Conservation (phyloP, 106 monocot genomes). For the Dendrobium huoshanense region DNA sequence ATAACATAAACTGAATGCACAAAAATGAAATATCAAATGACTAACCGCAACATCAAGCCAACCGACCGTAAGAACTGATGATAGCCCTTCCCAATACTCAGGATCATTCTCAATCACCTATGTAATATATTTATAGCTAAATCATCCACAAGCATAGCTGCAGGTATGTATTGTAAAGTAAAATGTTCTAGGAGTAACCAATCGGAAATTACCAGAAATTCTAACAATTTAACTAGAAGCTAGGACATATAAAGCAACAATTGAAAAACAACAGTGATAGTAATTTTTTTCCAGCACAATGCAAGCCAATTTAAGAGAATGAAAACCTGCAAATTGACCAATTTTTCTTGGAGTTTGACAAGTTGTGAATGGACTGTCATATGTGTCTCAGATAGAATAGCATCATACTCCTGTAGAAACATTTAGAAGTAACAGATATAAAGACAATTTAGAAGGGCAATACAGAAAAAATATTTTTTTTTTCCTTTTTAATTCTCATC, state of each 20-base stretch:
- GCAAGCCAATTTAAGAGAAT: not conserved
- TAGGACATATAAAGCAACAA: not conserved
- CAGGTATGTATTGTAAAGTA: not conserved
- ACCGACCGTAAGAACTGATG: slow-evolving; percentile 76
- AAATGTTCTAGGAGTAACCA: not conserved
- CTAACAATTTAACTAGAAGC: not conserved
- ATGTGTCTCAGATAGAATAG: slow-evolving; percentile 46
- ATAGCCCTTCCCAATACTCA: slow-evolving; percentile 88
- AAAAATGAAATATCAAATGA: not conserved
- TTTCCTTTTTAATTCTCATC: not conserved
- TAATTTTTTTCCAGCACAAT: not conserved
- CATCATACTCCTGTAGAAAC: slow-evolving; percentile 71
- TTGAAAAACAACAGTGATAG: not conserved
- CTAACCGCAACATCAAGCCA: slow-evolving; percentile 95
- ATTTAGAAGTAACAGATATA: not conserved
- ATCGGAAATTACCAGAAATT: not conserved
- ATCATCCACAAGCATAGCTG: not conserved
- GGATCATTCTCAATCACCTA: slow-evolving; percentile 88
- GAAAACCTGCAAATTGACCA: slow-evolving; percentile 67
- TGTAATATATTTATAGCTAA: not conserved
- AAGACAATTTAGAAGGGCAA: not conserved
- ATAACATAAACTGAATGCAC: not conserved
- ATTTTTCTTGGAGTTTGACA: slow-evolving; percentile 56
- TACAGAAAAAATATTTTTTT: not conserved
- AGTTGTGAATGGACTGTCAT: slow-evolving; percentile 52